phyloP scores from a whole-genome alignment of 2,329 filamentous ascomycete species.

The Colletotrichum karsti region DNA sequence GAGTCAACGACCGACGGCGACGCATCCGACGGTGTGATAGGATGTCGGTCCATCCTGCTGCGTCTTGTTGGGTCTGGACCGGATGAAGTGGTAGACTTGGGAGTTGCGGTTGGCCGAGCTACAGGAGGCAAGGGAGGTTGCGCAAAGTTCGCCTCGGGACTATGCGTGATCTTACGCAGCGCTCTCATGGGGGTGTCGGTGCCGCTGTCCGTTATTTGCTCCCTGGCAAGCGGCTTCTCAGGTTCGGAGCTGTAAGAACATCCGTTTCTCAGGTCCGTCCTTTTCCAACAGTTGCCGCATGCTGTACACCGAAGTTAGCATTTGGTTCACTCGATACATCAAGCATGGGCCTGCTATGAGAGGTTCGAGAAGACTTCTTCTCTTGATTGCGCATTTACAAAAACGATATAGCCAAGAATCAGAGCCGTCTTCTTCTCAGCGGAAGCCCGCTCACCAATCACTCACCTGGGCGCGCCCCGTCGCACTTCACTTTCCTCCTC shows the following conservation, averaged over 20 bases:
- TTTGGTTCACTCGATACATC: too few species aligned
- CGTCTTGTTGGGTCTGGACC: not conserved
- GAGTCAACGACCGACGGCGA: slow-evolving; percentile 49
- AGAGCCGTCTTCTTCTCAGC: not conserved
- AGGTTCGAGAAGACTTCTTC: not conserved
- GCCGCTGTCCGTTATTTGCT: not conserved
- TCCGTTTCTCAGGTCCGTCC: slow-evolving; percentile 35
- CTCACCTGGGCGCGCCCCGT: slow-evolving; percentile 48
- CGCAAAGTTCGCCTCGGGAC: not conserved
- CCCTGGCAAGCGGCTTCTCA: not conserved
- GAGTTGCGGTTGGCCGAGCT: not conserved
- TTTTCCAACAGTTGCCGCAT: slow-evolving; percentile 41
- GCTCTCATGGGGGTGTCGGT: not conserved
- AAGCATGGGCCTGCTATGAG: not conserved
- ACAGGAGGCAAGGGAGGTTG: not conserved
- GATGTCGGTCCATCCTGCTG: slow-evolving; percentile 5
- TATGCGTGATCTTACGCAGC: not conserved
- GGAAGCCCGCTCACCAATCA: not conserved
- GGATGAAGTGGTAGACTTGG: slow-evolving; percentile 6
- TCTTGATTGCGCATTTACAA: too few species aligned
- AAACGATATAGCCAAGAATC: too few species aligned
- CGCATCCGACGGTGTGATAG: slow-evolving; percentile 19
- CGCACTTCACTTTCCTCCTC: slow-evolving; percentile 50
- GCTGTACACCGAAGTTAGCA: slow-evolving; percentile 30
- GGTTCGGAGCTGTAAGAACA: slow-evolving; percentile 37